Conservation (phyloP, 2,329 filamentous ascomycete genomes). For the Aspergillus sp. region DNA sequence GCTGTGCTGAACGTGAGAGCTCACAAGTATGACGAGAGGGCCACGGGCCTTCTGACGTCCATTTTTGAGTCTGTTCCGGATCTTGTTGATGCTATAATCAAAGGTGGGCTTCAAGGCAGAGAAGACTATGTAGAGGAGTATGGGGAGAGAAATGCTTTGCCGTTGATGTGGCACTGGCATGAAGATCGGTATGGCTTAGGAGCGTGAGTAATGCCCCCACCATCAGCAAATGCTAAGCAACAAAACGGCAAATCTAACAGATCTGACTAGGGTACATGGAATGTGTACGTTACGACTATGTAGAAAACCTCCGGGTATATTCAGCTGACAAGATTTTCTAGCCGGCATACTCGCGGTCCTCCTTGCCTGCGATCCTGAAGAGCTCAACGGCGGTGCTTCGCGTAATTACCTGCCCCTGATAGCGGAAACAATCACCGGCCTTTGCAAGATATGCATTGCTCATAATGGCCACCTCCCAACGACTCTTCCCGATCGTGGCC, state of each 20-base stretch:
- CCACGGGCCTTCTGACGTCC: conserved; percentile 22
- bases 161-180: conserved; percentile 46
- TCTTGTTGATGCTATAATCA: conserved; percentile 37
- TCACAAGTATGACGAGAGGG: conserved; percentile 26
- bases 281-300: conserved; percentile 21
- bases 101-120: conserved; percentile 36
- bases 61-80: conserved; percentile 33
- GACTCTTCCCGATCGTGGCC: conserved; percentile 33
- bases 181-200: conserved; percentile 40
- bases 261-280: conserved; percentile 30
- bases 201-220: conserved; percentile 32
- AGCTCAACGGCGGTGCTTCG: conserved; percentile 27
- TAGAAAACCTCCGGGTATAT: too few species aligned
- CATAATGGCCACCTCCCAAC: conserved; percentile 43
- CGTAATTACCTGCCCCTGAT: conserved; percentile 34
- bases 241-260: neutral
- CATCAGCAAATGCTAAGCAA: neutral
- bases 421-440: conserved; percentile 38
- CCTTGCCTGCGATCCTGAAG: conserved; percentile 37
- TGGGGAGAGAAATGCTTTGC: conserved; percentile 34
- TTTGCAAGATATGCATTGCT: conserved; percentile 39
- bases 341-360: conserved; percentile 42
- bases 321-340: conserved; percentile 11
- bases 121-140: conserved; percentile 33
- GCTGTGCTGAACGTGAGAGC: conserved; percentile 37